phyloP scores from a whole-genome alignment of 2,329 filamentous ascomycete species.

The Monosporascus sp. region DNA sequence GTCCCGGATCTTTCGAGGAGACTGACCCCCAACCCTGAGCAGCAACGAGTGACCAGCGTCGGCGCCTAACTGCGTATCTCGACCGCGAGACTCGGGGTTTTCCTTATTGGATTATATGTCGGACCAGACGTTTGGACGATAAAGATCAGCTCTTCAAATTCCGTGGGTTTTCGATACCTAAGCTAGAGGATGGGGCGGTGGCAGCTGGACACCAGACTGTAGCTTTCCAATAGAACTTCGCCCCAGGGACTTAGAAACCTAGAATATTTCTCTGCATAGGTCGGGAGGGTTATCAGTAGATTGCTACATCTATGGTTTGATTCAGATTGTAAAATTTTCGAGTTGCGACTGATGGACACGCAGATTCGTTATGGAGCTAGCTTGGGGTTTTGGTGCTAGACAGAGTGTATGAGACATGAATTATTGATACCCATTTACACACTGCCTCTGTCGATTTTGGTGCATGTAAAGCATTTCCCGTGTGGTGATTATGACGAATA shows the following conservation, averaged over 20 bases:
- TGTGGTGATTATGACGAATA: no score
- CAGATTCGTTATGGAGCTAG: not conserved
- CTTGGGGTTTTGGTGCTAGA: not conserved
- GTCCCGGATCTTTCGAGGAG: conserved; percentile 37
- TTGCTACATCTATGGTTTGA: not conserved
- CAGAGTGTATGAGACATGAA: not conserved
- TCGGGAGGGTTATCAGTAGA: not conserved
- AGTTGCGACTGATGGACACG: not conserved
- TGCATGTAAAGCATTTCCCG: no score
- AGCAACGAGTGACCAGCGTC: conserved; percentile 24
- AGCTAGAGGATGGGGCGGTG: not conserved
- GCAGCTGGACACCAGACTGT: not conserved
- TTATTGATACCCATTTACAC: not conserved
- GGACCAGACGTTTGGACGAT: not conserved
- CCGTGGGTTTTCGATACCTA: not conserved
- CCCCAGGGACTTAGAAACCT: not conserved
- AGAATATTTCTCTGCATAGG: not conserved
- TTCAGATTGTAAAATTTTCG: not conserved
- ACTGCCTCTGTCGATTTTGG: not conserved
- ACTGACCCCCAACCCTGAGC: conserved; percentile 27
- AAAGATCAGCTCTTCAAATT: not conserved
- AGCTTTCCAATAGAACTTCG: not conserved
- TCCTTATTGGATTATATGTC: no score
- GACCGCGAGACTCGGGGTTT: no score
- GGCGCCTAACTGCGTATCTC: conserved; percentile 15